phyloP scores from a whole-genome alignment of 352 stramenopile species.

The Lagenidium sp. region DNA sequence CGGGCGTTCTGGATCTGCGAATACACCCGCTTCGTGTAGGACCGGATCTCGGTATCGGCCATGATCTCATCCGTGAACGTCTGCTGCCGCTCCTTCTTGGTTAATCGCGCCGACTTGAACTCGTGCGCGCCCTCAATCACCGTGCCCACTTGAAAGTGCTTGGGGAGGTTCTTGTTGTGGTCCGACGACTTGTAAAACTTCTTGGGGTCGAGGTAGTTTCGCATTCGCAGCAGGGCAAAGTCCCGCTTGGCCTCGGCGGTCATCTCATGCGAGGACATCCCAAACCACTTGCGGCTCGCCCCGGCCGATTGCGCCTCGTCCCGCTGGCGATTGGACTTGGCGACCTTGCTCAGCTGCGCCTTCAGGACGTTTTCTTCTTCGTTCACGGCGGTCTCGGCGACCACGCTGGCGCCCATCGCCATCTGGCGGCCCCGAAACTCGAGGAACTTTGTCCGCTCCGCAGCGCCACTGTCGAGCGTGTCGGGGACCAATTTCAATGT shows the following conservation, averaged over 20 bases:
- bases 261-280: constrained; percentile 86
- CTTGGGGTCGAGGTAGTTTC: constrained; percentile 94
- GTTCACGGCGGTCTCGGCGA: constrained; percentile 22
- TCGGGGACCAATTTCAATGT: constrained; percentile 11
- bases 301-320: constrained; percentile 36
- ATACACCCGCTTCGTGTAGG: constrained; percentile 85
- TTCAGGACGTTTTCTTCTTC: constrained; percentile 44
- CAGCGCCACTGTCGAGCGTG: constrained; percentile 56
- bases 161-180: constrained; percentile 70
- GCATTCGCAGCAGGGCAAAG: constrained; percentile 90
- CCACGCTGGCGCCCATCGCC: constrained; percentile 24
- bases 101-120: constrained; percentile 85
- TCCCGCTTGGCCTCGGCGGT: constrained; percentile 83
- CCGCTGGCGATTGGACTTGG: constrained; percentile 40
- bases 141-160: constrained; percentile 88
- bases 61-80: constrained; percentile 95
- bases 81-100: constrained; percentile 87
- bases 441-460: constrained; percentile 32
- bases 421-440: constrained; percentile 30
- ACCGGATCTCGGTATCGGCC: constrained; percentile 71
- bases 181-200: constrained; percentile 96
- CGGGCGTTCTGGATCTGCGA: constrained; percentile 54
- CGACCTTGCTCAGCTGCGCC: constrained; percentile 23
- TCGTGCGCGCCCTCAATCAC: constrained; percentile 90
- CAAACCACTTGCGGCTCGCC: constrained; percentile 86